These are phyloP conservation scores for Fusarium pseudocircinatum DNA, from an alignment of 2,329 filamentous ascomycete genomes.

Conservation along the genomic window DNA sequence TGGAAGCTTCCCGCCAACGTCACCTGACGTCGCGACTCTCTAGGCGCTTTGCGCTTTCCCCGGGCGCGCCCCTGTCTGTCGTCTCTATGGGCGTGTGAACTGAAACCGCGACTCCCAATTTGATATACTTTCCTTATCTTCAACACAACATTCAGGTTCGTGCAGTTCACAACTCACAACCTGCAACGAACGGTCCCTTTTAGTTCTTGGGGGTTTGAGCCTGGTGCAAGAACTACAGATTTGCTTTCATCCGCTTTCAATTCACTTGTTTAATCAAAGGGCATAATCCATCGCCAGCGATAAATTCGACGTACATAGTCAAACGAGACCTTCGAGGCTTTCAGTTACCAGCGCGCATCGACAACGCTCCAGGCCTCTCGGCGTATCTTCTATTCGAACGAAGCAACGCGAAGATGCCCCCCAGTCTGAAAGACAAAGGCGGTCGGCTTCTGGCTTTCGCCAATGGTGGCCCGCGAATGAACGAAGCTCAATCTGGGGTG, in stretches of 20 bases:
- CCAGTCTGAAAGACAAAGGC: slow-evolving; percentile 45
- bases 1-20: slow-evolving; percentile 16
- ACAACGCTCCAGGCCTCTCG: not conserved
- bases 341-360: slow-evolving; percentile 10
- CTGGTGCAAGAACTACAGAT: not conserved
- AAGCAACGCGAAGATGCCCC: slow-evolving; percentile 40
- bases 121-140: slow-evolving; percentile 3
- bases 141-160: slow-evolving; percentile 2
- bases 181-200: not conserved
- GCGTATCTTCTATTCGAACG: not conserved
- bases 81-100: not conserved
- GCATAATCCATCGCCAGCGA: slow-evolving; percentile 6
- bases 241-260: not conserved
- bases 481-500: slow-evolving; percentile 30
- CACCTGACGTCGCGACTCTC: slow-evolving; percentile 44
- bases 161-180: not conserved
- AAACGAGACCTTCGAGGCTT: slow-evolving; percentile 17
- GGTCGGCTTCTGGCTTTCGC: slow-evolving; percentile 48
- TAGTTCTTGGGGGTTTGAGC: not conserved
- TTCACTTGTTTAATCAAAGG: slow-evolving; percentile 12
- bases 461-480: slow-evolving; percentile 34
- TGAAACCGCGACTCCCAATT: slow-evolving; percentile 12
- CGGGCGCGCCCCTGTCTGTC: slow-evolving; percentile 8
- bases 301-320: slow-evolving; percentile 17
- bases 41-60: slow-evolving; percentile 23